Percentiles rank a stretch among this genome's conserved stretches.
Conservation (phyloP, 257 asterid species). For the Striga asiatica region DNA sequence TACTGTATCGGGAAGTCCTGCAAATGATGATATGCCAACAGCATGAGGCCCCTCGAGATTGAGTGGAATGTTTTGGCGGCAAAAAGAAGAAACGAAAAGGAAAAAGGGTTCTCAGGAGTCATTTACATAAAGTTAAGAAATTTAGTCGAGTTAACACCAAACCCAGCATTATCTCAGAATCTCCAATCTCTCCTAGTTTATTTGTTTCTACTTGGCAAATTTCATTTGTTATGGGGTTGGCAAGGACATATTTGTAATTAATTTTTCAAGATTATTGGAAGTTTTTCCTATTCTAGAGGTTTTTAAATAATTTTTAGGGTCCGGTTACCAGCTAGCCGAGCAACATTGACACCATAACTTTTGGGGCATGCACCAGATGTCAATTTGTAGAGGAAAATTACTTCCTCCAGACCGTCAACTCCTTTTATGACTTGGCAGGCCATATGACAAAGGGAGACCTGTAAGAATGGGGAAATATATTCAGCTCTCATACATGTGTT, state of each 20-base stretch:
- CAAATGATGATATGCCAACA: conserved; percentile 14
- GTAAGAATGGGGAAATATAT: conserved; percentile 12
- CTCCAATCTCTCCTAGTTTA: neutral
- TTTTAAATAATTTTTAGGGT: neutral
- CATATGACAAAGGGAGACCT: conserved; percentile 91
- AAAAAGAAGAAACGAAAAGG: too few relatives aligned
- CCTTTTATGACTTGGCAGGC: conserved; percentile 84
- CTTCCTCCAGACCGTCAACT: conserved; percentile 65
- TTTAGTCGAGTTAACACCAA: neutral
- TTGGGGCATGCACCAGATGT: conserved; percentile 87
- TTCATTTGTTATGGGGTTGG: too few relatives aligned
- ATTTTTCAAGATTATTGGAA: too few relatives aligned
- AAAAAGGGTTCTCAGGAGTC: too few relatives aligned
- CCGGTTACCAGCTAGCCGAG: conserved; percentile 73
- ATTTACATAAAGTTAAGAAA: neutral
- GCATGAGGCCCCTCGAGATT: too few relatives aligned
- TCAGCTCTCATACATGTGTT: too few relatives aligned
- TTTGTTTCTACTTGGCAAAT: neutral
- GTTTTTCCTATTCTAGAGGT: neutral
- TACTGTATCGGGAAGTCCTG: conserved; percentile 84
- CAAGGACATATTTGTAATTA: too few relatives aligned
- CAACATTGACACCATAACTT: conserved; percentile 96
- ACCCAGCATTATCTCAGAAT: neutral
- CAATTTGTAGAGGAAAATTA: conserved; percentile 81
- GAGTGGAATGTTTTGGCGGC: too few relatives aligned